phyloP scores from a whole-genome alignment of 305 asterid genomes.

The Plantago coronopus region DNA sequence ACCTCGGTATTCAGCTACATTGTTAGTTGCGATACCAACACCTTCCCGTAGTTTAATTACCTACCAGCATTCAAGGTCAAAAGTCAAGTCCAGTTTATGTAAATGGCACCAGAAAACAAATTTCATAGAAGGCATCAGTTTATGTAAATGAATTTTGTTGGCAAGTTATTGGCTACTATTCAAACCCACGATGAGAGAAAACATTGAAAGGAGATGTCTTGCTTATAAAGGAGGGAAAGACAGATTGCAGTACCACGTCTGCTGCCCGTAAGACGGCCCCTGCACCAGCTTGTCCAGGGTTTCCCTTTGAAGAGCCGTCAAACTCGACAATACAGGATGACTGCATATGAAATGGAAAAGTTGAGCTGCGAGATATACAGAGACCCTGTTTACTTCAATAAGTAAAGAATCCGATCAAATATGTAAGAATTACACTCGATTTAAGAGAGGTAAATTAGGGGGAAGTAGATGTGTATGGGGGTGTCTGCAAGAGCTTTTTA shows the following conservation, averaged over 20 bases:
- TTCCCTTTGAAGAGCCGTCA: slow-evolving; percentile 80
- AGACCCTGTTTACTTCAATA: slow-evolving; percentile 2
- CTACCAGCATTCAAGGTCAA: slow-evolving; percentile 30
- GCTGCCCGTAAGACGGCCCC: slow-evolving; percentile 68
- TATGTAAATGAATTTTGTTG: neutral
- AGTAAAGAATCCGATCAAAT: neutral
- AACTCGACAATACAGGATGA: slow-evolving; percentile 58
- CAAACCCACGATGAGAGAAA: neutral
- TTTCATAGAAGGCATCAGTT: neutral
- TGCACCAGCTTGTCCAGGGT: slow-evolving; percentile 79
- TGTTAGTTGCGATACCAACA: slow-evolving; percentile 83
- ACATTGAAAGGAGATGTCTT: neutral
- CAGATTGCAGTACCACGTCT: slow-evolving; percentile 45
- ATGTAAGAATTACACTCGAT: neutral
- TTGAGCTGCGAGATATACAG: slow-evolving; percentile 26
- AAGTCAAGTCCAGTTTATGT: neutral
- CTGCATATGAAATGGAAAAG: slow-evolving; percentile 36
- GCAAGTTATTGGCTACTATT: neutral
- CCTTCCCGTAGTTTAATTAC: slow-evolving; percentile 89
- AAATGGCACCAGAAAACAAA: neutral
- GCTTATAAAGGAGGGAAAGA: neutral
- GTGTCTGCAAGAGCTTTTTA: neutral
- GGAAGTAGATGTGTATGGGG: slow-evolving; percentile 4
- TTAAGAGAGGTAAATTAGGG: neutral
- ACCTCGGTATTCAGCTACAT: slow-evolving; percentile 91